Conservation (phyloP, 805 yeast genomes). For the Pichia californica region DNA sequence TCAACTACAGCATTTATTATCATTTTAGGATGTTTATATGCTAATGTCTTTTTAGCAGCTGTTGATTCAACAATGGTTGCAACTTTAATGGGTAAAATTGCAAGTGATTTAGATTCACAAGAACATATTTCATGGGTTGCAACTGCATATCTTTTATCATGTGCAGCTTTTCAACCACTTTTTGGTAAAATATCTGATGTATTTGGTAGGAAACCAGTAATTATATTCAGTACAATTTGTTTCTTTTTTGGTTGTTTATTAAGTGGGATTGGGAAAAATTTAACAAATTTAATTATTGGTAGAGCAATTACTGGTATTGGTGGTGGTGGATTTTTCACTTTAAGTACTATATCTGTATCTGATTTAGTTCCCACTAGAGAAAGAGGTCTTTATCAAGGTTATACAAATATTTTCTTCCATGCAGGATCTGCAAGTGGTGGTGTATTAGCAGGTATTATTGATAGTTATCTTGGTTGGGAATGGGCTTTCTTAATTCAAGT, state of each 20-base stretch:
- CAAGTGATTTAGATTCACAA: slow-evolving; percentile 43
- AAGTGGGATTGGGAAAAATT: slow-evolving; percentile 36
- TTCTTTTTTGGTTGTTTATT: slow-evolving; percentile 36
- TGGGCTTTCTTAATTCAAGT: slow-evolving; percentile 48
- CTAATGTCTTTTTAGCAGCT: slow-evolving; percentile 37
- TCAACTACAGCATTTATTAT: slow-evolving; percentile 11
- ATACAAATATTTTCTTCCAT: slow-evolving; percentile 70
- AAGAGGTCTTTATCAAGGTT: slow-evolving; percentile 78
- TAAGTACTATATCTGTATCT: slow-evolving; percentile 68
- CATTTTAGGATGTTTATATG: slow-evolving; percentile 16
- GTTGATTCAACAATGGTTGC: slow-evolving; percentile 52
- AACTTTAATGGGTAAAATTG: slow-evolving; percentile 43
- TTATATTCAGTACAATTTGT: slow-evolving; percentile 26
- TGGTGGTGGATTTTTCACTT: slow-evolving; percentile 77
- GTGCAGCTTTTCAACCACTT: slow-evolving; percentile 47
- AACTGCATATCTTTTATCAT: slow-evolving; percentile 35
- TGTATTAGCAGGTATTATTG: slow-evolving; percentile 50
- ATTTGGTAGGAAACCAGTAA: slow-evolving; percentile 41
- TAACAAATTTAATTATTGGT: slow-evolving; percentile 44
- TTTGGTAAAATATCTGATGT: slow-evolving; percentile 51
- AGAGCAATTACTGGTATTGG: slow-evolving; percentile 80
- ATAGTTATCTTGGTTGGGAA: slow-evolving; percentile 59
- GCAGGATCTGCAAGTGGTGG: slow-evolving; percentile 75
- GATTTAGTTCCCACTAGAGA: slow-evolving; percentile 72
- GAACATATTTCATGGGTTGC: slow-evolving; percentile 38